These are phyloP conservation scores for Fraxinus velutina DNA, from an alignment of 305 asterid species.

Conservation along the genomic window DNA sequence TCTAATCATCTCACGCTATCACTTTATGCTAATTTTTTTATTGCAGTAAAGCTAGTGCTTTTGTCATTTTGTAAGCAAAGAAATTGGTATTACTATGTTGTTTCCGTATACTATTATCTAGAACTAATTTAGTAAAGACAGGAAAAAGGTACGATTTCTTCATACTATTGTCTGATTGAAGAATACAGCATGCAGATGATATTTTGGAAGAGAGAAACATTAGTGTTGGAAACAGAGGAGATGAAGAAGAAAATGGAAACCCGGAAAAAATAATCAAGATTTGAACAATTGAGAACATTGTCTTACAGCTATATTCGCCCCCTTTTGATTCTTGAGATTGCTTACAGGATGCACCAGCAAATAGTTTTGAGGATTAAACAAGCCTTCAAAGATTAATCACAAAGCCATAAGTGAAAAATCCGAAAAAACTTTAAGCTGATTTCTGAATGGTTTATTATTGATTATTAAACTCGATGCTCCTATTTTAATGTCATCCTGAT, in stretches of 20 bases:
- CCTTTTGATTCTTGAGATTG: not conserved
- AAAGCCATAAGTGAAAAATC: not conserved
- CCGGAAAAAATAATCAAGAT: not conserved
- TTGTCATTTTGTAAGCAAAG: not conserved
- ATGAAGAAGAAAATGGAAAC: not conserved
- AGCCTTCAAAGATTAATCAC: not conserved
- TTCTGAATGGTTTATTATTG: not conserved
- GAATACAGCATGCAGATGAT: not conserved
- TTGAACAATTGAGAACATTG: not conserved
- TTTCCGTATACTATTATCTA: not conserved
- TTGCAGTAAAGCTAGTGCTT: not conserved
- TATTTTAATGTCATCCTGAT: not conserved
- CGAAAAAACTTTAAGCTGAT: not conserved
- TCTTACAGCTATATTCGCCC: not conserved
- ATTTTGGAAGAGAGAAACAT: not conserved
- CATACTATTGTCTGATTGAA: not conserved
- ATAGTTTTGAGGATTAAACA: not conserved
- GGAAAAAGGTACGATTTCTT: not conserved
- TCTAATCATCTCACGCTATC: too few species aligned
- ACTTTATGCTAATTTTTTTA: not conserved
- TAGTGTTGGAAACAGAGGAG: not conserved
- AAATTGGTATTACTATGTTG: not conserved
- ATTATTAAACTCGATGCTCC: not conserved
- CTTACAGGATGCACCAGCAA: not conserved
- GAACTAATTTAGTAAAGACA: not conserved